Conservation (phyloP, 495 filamentous ascomycete genomes). For the Penicillium canescens region DNA sequence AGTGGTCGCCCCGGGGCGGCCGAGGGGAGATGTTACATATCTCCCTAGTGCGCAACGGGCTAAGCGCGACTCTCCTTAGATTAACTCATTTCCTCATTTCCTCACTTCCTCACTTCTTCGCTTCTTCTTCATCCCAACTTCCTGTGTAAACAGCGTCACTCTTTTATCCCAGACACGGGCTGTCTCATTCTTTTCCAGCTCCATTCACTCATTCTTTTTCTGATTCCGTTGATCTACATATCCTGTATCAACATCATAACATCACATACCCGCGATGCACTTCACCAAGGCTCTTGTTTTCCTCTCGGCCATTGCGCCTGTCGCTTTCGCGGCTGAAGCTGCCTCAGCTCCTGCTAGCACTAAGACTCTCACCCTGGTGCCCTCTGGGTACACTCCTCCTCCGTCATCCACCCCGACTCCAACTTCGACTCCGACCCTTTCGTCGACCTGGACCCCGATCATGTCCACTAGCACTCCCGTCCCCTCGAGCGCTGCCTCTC, state of each 20-base stretch:
- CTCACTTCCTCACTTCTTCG: constrained; percentile 11
- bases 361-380: constrained; percentile 34
- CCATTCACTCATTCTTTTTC: constrained; percentile 37
- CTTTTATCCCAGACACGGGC: constrained; percentile 33
- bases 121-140: constrained; percentile 12
- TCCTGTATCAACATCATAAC: background rate
- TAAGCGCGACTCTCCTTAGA: constrained; percentile 13
- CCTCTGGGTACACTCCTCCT: constrained; percentile 31
- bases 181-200: constrained; percentile 42
- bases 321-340: constrained; percentile 34
- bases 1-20: constrained; percentile 7
- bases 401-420: constrained; percentile 21
- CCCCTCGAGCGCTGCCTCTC: constrained; percentile 16
- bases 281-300: constrained; percentile 37
- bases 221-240: too few relatives aligned
- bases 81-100: constrained; percentile 12
- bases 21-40: constrained; percentile 14
- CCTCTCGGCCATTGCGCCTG: constrained; percentile 32
- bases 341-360: constrained; percentile 21
- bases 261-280: constrained; percentile 27
- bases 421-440: constrained; percentile 20
- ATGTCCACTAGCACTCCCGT: constrained; percentile 20
- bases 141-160: constrained; percentile 32
- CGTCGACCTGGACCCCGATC: constrained; percentile 15
- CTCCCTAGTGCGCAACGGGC: constrained; percentile 10